These are phyloP conservation scores for Ophiorrhiza pumila DNA, from an alignment of 257 asterid genomes.

Conservation along the genomic window DNA sequence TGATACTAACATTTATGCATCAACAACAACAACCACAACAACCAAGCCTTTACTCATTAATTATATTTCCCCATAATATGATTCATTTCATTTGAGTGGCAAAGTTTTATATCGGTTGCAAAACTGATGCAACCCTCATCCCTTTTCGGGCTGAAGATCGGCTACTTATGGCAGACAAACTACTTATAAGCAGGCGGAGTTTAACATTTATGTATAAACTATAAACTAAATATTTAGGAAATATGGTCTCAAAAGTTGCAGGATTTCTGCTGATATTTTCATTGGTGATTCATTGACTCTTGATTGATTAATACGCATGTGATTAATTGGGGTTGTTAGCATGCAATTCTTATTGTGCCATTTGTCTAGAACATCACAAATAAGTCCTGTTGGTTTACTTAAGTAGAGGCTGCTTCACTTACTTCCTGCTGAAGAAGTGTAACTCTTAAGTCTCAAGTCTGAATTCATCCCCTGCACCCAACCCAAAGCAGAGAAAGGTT, in stretches of 20 bases:
- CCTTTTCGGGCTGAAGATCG: too few species aligned
- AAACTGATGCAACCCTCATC: too few species aligned
- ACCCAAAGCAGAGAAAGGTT: constrained; percentile 17
- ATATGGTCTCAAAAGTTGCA: background rate
- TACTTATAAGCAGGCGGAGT: too few species aligned
- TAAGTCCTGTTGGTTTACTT: constrained; percentile 3
- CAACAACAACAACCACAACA: too few species aligned
- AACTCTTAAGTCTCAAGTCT: constrained; percentile 10
- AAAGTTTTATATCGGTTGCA: too few species aligned
- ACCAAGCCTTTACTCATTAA: too few species aligned
- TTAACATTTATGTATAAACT: background rate
- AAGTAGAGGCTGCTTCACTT: constrained; percentile 18
- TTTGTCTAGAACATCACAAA: constrained; percentile 11
- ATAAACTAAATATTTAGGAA: too few species aligned
- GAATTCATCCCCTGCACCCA: constrained; percentile 2
- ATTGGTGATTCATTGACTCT: background rate
- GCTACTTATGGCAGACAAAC: too few species aligned
- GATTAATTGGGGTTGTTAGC: constrained; percentile 14
- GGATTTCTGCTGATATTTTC: background rate
- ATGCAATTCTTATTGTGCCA: constrained; percentile 5
- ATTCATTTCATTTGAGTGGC: too few species aligned
- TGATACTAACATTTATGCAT: too few species aligned
- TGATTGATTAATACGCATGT: constrained; percentile 10
- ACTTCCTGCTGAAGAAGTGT: constrained; percentile 10
- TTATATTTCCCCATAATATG: too few species aligned